phyloP scores from a whole-genome alignment of 2,329 filamentous ascomycete genomes.

The Coniochaeta sp. region DNA sequence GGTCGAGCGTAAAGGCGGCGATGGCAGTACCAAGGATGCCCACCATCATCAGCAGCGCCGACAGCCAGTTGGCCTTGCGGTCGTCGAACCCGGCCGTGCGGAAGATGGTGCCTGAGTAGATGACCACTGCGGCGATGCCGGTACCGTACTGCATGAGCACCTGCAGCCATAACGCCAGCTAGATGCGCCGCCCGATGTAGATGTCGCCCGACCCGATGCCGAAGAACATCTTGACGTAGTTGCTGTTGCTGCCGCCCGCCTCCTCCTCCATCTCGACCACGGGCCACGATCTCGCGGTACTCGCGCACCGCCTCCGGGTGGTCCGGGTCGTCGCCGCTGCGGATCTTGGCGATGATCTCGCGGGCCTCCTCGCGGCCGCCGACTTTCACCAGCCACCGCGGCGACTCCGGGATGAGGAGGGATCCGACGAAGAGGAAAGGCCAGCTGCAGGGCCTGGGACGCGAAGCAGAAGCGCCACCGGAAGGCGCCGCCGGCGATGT shows the following conservation, averaged over 20 bases:
- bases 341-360: constrained; percentile 56
- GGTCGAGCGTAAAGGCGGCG: constrained; percentile 63
- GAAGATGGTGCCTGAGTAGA: constrained; percentile 54
- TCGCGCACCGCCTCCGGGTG: constrained; percentile 41
- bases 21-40: constrained; percentile 59
- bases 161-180: constrained; percentile 65
- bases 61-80: constrained; percentile 56
- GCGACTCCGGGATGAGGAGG: constrained; percentile 62
- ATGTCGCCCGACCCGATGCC: constrained; percentile 58
- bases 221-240: constrained; percentile 60
- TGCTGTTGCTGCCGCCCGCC: constrained; percentile 43
- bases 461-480: background rate
- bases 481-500: background rate
- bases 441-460: background rate
- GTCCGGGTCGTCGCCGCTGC: constrained; percentile 49
- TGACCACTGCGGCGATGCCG: constrained; percentile 62
- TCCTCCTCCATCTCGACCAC: constrained; percentile 58
- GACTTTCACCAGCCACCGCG: constrained; percentile 59
- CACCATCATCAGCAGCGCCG: constrained; percentile 43
- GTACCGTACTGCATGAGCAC: constrained; percentile 61
- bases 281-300: constrained; percentile 59
- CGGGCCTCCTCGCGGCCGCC: constrained; percentile 60
- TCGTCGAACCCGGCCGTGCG: constrained; percentile 59
- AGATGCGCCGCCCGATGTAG: constrained; percentile 60
- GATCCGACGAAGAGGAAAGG: constrained; percentile 26